Evolutionary conservation across 2,329 filamentous ascomycete species (phyloP), one percentile per base, ranked within the genome.

Genomic region (Aspergillus sojae): DNA sequence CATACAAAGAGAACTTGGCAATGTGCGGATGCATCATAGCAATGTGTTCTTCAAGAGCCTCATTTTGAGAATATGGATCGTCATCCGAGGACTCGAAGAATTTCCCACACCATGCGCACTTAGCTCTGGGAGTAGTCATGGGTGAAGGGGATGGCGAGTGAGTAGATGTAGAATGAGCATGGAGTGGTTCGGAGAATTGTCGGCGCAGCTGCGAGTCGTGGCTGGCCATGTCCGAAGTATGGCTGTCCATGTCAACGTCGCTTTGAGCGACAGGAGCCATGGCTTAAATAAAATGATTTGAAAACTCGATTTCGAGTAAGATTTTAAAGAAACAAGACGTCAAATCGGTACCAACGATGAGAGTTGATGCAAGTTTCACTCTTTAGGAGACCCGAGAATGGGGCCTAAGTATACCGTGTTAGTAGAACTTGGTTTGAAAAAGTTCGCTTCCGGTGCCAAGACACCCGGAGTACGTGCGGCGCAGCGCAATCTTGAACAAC

Each of bases 161-260:
- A 43, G 75, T 74, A 41, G 77, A 77, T 26, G 70, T 75, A 65
- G 75, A 76, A 21, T 67, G 72, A 45, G 72, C 67, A 54, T 73
- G 72, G 56, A 75, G 67, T 57, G 75, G 75, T 58, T 79, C 77
- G 65, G 77, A 79, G 64, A 77, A 77, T 68, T 77, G 76, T 68
- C 77, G 76, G 68, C 71, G 74, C 60, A 76, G 65, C 19, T 74
- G 71, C 55, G 76, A 78, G 63, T 75, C 75, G 67, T 74, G 74
- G 64, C 75, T 77, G 67, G 75, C 74, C 67, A 76, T 68, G 62
- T 76, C 74, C 34, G 77, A 77, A 62, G 74, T 77, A 71, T 71
- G 75, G 61, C 73, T 75, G 60, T 77, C 74, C 63, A 73, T 69
- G 53, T 78, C 76, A 60, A 76, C 62, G 68, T 77, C 72, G 61